Base-by-base conservation (phyloP, 306 rosid genomes). In the Potentilla sterilis region DNA sequence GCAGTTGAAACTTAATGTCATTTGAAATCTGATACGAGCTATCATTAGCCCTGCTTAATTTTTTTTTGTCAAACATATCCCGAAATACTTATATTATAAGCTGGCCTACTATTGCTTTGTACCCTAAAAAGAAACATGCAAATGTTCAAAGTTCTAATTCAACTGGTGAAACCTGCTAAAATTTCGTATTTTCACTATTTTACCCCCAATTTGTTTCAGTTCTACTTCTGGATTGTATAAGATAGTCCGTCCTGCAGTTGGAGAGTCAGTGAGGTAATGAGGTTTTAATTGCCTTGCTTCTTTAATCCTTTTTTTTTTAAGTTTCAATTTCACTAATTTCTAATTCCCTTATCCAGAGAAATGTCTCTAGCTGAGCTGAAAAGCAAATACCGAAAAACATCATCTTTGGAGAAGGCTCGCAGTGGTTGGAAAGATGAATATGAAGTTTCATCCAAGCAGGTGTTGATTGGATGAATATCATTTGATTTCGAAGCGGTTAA, bases 161-260 rank as follows among this genome's bases (percentile, higher is more conserved):
- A 37, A 44, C 15, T 47, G 58, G 22, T 40, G 11, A 42, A 47
- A 32, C 72, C 18, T 54, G 21, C 28, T 44, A 67, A 58, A 28
- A 41, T 54, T 79, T 40, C 21, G 21, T 69, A 43, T 66, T 76
- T 75, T 75, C 58, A 73, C 62, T 55, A 44, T 65, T 80, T 83
- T 77, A 38, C 62, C 67, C 5, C 55, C 49, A 68, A 16, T 83
- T 16, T 83, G 77, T 77, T 88, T 46, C 96, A 96, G 99, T 82
- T 92, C 99, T 61, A 74, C 88, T 74, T 82, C 98, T 47, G 97
- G 93, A 65, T 78, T 80, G 83, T 90, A 85, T 79, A 95, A 92
- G 83, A 92, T 85, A 77, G 96, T 95, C 61, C 99, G 99, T 11
- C 99, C 99, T 18, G 93, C 97, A 7, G 96, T 92, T 87, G 98